These are phyloP conservation scores for Yamadazyma phyllophila DNA, from an alignment of 805 yeast genomes.

Conservation along the genomic window DNA sequence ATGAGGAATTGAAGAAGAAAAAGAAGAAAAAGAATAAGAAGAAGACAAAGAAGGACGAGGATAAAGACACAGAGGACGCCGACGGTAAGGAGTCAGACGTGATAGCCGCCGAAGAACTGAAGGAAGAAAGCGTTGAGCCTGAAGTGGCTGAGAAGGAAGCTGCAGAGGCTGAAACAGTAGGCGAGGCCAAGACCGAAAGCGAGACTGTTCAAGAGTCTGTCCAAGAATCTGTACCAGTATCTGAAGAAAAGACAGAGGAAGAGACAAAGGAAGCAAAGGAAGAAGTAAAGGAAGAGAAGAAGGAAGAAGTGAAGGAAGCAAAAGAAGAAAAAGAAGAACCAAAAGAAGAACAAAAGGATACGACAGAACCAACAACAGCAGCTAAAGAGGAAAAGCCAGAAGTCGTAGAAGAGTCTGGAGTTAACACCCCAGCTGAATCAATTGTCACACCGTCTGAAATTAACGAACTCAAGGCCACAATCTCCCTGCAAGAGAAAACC, in stretches of 20 bases:
- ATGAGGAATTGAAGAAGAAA: constrained; percentile 62
- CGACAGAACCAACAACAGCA: constrained; percentile 6
- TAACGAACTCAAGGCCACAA: constrained; percentile 21
- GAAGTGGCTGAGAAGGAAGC: background rate
- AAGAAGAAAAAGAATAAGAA: constrained; percentile 41
- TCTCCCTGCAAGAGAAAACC: constrained; percentile 32
- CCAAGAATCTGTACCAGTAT: no score
- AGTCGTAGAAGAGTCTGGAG: constrained; percentile 1
- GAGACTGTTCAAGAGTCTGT: no score
- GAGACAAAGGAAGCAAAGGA: constrained; percentile 6
- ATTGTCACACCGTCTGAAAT: constrained; percentile 9
- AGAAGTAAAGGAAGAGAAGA: background rate
- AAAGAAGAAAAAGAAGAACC: background rate
- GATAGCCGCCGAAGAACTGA: background rate
- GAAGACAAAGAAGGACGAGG: constrained; percentile 4
- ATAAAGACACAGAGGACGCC: constrained; percentile 11
- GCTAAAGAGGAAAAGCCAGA: background rate
- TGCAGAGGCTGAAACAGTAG: background rate
- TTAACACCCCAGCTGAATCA: background rate
- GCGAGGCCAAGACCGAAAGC: no score
- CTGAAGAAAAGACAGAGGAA: background rate
- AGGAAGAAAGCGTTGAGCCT: background rate
- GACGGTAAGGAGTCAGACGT: constrained; percentile 6
- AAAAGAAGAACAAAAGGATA: background rate
- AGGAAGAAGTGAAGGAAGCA: no score